phyloP scores from a whole-genome alignment of 2,329 filamentous ascomycete species.

The Diaporthe sp. region DNA sequence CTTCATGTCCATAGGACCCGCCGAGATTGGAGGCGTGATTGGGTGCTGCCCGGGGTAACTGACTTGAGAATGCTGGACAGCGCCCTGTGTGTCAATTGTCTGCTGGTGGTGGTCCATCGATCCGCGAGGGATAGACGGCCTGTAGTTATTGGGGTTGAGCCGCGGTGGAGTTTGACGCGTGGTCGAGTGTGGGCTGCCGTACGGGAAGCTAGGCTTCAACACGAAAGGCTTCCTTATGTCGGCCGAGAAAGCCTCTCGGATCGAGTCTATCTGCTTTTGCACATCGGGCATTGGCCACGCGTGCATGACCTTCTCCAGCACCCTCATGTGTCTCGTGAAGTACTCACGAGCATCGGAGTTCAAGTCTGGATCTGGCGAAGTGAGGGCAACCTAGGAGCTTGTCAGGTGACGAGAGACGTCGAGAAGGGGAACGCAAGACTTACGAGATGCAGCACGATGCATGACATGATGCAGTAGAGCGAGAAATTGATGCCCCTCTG shows the following conservation, averaged over 20 bases:
- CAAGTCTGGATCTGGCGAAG: conserved; percentile 91
- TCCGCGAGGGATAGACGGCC: conserved; percentile 57
- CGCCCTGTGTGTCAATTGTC: conserved; percentile 66
- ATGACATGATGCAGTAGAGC: conserved; percentile 92
- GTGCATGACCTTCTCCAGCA: conserved; percentile 86
- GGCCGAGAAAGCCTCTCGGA: conserved; percentile 92
- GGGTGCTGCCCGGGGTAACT: conserved; percentile 76
- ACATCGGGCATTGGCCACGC: conserved; percentile 92
- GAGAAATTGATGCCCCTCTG: conserved; percentile 94
- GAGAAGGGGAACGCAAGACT: conserved; percentile 54
- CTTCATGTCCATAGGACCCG: conserved; percentile 80
- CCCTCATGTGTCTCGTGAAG: conserved; percentile 94
- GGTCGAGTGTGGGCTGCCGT: conserved; percentile 81
- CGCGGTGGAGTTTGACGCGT: conserved; percentile 74
- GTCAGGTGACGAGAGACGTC: conserved; percentile 37
- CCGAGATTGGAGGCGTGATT: conserved; percentile 85
- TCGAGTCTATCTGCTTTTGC: conserved; percentile 88
- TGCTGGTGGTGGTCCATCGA: conserved; percentile 68
- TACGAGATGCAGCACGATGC: conserved; percentile 93
- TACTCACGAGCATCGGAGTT: conserved; percentile 88
- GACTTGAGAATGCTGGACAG: conserved; percentile 70
- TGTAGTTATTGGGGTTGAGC: conserved; percentile 59
- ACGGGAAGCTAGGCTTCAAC: conserved; percentile 88
- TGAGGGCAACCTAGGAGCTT: conserved; percentile 81
- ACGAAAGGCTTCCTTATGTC: conserved; percentile 89